Conservation (phyloP, 78 protist genomes). For the Monocercomonoides exilis region DNA sequence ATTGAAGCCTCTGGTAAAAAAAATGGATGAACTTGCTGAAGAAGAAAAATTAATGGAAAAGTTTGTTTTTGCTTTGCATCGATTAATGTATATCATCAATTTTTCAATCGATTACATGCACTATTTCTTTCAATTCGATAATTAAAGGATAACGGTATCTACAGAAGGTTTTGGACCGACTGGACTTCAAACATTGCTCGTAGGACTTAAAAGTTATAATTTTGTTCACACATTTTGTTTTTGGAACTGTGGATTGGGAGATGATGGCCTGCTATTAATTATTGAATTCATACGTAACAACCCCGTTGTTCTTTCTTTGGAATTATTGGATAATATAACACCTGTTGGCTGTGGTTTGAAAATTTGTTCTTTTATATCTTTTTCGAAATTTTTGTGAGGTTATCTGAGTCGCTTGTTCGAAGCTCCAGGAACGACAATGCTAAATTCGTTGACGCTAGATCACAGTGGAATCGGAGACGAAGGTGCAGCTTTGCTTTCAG, state of each 20-base stretch:
- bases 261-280: neutral
- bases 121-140: neutral
- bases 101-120: no score
- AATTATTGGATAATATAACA: neutral
- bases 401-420: neutral
- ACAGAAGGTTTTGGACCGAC: neutral
- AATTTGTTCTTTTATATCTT: no score
- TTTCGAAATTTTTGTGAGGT: no score
- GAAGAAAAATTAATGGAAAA: neutral
- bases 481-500: neutral
- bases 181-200: neutral
- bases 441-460: neutral
- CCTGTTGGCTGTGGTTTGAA: no score
- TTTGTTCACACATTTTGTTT: neutral
- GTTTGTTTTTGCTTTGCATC: no score
- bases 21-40: neutral
- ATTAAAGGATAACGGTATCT: neutral
- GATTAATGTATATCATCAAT: no score
- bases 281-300: neutral
- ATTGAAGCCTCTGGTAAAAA: neutral
- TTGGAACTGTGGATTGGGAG: neutral
- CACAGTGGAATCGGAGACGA: neutral
- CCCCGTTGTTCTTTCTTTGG: neutral
- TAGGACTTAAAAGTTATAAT: neutral
- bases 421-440: neutral